Conservation (phyloP, 805 yeast species). For the Torulaspora microellipsoides region DNA sequence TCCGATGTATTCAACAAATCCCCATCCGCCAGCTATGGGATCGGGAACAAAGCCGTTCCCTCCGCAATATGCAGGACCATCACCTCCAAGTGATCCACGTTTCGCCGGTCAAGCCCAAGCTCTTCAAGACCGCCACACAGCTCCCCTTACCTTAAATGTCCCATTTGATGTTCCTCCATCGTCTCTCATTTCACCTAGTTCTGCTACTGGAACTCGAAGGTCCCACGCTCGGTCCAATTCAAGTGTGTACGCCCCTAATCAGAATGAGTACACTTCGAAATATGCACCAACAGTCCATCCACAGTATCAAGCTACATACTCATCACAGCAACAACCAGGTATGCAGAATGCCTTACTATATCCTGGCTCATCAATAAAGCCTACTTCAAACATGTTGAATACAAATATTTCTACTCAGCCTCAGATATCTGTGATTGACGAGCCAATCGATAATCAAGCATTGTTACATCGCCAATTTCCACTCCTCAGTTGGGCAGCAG, state of each 20-base stretch:
- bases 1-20: not conserved
- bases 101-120: not conserved
- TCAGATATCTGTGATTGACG: not conserved
- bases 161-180: slow-evolving; percentile 8
- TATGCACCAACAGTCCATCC: slow-evolving; percentile 40
- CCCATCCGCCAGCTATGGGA: slow-evolving; percentile 1
- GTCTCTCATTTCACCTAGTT: slow-evolving; percentile 9
- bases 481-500: slow-evolving; percentile 59
- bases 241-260: slow-evolving; percentile 31
- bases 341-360: not conserved
- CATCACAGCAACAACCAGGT: slow-evolving; percentile 1
- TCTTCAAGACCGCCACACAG: not conserved
- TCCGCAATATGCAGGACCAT: too few relatives aligned
- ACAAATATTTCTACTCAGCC: not conserved
- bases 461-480: slow-evolving; percentile 66
- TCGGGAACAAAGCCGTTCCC: too few relatives aligned
- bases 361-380: not conserved
- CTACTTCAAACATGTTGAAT: not conserved
- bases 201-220: slow-evolving; percentile 13
- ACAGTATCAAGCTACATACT: slow-evolving; percentile 19
- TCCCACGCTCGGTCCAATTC: slow-evolving; percentile 32
- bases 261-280: slow-evolving; percentile 30
- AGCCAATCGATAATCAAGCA: slow-evolving; percentile 47
- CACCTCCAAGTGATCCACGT: too few relatives aligned
- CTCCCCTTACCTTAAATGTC: slow-evolving; percentile 1